Evolutionary conservation across 345 rosid species (phyloP).

Genomic region (Gossypium arboreum): DNA sequence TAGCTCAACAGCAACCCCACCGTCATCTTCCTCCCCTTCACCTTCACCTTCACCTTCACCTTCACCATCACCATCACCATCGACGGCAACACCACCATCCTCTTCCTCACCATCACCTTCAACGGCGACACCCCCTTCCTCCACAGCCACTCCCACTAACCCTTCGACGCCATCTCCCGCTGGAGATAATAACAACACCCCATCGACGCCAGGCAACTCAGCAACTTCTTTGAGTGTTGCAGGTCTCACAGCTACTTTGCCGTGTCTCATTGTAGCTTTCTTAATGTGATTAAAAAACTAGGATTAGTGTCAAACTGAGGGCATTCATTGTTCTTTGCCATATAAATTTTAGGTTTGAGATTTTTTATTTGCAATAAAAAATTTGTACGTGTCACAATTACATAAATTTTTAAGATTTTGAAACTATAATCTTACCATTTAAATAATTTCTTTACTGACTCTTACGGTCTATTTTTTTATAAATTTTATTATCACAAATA

Average conservation of each 20-base stretch:
- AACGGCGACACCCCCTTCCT: conserved; percentile 4
- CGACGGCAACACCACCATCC: conserved; percentile 19
- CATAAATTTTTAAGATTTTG: neutral
- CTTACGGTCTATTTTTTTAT: too few relatives aligned
- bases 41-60: neutral
- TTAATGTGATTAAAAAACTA: conserved; percentile 22
- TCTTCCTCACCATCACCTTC: conserved; percentile 12
- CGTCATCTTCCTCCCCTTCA: conserved; percentile 14
- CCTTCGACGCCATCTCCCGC: conserved; percentile 29
- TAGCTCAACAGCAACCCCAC: conserved; percentile 5
- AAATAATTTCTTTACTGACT: too few relatives aligned
- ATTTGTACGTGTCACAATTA: neutral
- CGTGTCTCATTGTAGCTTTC: conserved; percentile 30
- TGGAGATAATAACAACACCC: conserved; percentile 6
- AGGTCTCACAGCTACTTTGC: conserved; percentile 26
- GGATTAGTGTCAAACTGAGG: neutral
- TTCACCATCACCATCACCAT: conserved; percentile 12
- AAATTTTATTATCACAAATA: too few relatives aligned
- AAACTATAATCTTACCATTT: too few relatives aligned
- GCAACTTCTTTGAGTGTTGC: conserved; percentile 35
- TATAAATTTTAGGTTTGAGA: conserved; percentile 5
- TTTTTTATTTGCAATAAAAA: conserved; percentile 12
- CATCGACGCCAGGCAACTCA: conserved; percentile 36
- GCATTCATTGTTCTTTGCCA: conserved; percentile 25
- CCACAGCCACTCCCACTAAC: conserved; percentile 2